phyloP scores from a whole-genome alignment of 2,329 filamentous ascomycete genomes.

The Rhexocercosporidium sp. region DNA sequence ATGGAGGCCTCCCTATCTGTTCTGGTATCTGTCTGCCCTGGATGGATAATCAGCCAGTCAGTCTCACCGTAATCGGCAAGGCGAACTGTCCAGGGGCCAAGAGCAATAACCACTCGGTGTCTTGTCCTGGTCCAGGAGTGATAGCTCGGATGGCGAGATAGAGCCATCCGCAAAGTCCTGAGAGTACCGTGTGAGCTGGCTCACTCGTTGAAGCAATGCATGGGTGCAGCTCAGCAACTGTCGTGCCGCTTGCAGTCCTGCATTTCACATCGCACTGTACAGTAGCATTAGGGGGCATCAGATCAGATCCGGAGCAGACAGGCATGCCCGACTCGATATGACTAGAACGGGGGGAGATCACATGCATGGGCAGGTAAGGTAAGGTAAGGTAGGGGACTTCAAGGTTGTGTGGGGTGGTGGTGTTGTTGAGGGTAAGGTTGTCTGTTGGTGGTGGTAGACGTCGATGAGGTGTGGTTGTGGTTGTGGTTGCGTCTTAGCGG shows the following conservation, averaged over 20 bases:
- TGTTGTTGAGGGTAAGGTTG: background rate
- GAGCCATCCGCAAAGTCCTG: background rate
- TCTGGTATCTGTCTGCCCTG: background rate
- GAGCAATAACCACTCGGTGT: background rate
- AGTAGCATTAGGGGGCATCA: no score
- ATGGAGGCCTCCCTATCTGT: background rate
- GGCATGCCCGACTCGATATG: background rate
- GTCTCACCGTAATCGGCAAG: conserved; percentile 4
- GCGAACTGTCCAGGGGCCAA: background rate
- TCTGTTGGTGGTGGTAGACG: background rate
- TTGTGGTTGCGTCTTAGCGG: background rate
- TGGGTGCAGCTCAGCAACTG: background rate
- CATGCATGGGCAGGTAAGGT: background rate
- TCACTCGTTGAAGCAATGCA: background rate
- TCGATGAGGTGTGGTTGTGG: background rate
- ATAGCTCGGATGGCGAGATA: conserved; percentile 5
- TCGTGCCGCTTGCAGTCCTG: conserved; percentile 8
- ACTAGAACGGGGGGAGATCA: conserved; percentile 1
- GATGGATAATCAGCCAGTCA: conserved; percentile 8
- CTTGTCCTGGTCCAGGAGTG: background rate
- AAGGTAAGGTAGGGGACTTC: no score
- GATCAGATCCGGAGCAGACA: background rate
- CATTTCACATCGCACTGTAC: background rate
- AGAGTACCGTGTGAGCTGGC: background rate
- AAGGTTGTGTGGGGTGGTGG: background rate